These are phyloP conservation scores for Closterium sp. DNA, from an alignment of 139 green algal species.

Conservation along the genomic window DNA sequence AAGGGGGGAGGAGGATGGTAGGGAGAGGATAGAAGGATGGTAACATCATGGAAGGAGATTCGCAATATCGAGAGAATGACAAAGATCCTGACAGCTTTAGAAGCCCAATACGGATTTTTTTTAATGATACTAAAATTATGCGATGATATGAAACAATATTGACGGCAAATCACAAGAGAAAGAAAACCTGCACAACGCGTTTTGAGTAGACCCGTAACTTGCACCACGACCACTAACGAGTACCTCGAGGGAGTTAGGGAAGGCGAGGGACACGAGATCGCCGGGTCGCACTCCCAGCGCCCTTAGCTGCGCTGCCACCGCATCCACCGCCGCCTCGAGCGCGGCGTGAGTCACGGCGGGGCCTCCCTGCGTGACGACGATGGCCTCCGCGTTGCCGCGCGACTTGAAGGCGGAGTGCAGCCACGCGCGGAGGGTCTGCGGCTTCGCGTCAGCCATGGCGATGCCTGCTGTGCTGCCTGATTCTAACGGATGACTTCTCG, in stretches of 20 bases:
- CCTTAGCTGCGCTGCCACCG: background rate
- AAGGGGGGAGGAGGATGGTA: no score
- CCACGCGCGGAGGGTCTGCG: background rate
- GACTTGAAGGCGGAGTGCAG: background rate
- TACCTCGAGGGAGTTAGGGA: conserved; percentile 36
- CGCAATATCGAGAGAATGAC: no score
- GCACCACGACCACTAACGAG: no score
- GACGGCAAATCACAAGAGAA: no score
- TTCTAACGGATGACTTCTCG: background rate
- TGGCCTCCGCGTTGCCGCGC: background rate
- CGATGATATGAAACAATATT: no score
- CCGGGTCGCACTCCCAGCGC: conserved; percentile 3
- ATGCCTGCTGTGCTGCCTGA: background rate
- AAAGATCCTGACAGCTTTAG: no score
- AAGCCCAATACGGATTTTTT: no score
- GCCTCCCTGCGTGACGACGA: conserved; percentile 6
- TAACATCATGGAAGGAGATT: no score
- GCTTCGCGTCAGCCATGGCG: background rate
- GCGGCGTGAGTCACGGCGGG: conserved; percentile 4
- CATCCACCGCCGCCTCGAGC: conserved; percentile 12
- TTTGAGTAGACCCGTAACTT: no score
- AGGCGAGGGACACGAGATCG: conserved; percentile 27
- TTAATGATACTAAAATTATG: no score
- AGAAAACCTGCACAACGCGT: no score
- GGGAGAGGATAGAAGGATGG: no score